Evolutionary conservation across 805 yeast species (phyloP).

Genomic region (Candida montana): DNA sequence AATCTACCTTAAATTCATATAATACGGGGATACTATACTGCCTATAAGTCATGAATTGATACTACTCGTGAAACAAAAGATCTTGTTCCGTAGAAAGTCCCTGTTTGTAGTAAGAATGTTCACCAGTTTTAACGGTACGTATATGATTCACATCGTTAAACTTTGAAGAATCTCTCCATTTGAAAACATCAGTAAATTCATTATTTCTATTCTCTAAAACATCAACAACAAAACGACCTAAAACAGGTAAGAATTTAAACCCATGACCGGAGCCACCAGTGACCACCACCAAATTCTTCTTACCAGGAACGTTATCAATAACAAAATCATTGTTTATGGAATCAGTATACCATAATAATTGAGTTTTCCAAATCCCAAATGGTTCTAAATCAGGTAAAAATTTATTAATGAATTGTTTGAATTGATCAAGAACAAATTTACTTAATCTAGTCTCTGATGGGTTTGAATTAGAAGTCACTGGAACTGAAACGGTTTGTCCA

Average conservation of each 20-base stretch:
- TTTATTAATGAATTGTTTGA: conserved; percentile 13
- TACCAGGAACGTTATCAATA: conserved; percentile 9
- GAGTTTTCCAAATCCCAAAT: conserved; percentile 13
- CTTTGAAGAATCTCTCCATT: conserved; percentile 28
- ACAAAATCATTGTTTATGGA: conserved; percentile 26
- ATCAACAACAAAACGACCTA: conserved; percentile 29
- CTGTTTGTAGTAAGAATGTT: conserved; percentile 30
- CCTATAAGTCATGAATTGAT: too few species aligned
- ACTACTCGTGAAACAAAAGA: too few species aligned
- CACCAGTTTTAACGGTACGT: conserved; percentile 13
- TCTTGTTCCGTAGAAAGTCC: conserved; percentile 6
- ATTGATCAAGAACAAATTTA: conserved; percentile 24
- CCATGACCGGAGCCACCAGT: conserved; percentile 33
- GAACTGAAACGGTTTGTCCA: conserved; percentile 27
- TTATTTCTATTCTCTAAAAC: conserved; percentile 28
- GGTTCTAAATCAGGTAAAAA: conserved; percentile 18
- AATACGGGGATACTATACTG: too few species aligned
- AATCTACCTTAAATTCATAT: too few species aligned
- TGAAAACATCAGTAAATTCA: conserved; percentile 27
- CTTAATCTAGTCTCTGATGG: conserved; percentile 23
- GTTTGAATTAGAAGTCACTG: conserved; percentile 23
- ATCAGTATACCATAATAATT: conserved; percentile 36
- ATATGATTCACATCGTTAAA: conserved; percentile 24
- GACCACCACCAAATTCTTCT: conserved; percentile 25
- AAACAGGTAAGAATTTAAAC: conserved; percentile 30